These are phyloP conservation scores for Pichia sp. DNA, from an alignment of 1,139 yeast species.

Conservation along the genomic window DNA sequence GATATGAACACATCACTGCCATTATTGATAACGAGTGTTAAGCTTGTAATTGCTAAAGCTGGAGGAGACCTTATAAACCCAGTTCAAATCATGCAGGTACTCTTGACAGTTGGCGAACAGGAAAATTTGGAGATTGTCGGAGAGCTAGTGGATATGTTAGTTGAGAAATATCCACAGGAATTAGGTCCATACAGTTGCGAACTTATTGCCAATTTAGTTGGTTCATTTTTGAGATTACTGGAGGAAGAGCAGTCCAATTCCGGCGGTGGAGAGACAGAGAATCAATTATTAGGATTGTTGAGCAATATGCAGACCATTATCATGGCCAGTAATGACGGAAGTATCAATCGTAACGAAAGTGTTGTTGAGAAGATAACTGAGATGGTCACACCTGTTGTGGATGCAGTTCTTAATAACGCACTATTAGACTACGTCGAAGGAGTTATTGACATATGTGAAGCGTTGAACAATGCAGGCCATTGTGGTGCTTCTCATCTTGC, in stretches of 20 bases:
- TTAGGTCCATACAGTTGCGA: conserved; percentile 52
- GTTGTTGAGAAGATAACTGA: conserved; percentile 29
- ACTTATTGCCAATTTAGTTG: conserved; percentile 39
- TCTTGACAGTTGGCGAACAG: conserved; percentile 43
- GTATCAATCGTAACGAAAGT: no score
- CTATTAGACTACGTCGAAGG: conserved; percentile 37
- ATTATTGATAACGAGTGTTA: conserved; percentile 9
- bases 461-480: conserved; percentile 34
- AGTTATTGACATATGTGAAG: conserved; percentile 43
- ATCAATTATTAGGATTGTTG: conserved; percentile 46
- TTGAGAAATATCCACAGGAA: conserved; percentile 44
- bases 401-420: conserved; percentile 40
- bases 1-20: conserved; percentile 10
- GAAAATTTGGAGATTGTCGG: conserved; percentile 49
- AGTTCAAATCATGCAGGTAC: conserved; percentile 37
- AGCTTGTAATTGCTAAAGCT: no score
- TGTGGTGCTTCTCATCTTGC: no score
- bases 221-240: conserved; percentile 34
- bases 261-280: conserved; percentile 31
- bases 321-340: conserved; percentile 40
- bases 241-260: conserved; percentile 21
- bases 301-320: conserved; percentile 47
- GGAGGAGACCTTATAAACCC: conserved; percentile 4
- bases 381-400: conserved; percentile 35
- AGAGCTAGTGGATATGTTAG: conserved; percentile 51